Conservation (phyloP, 495 filamentous ascomycete species). For the Cladorrhinum samala region DNA sequence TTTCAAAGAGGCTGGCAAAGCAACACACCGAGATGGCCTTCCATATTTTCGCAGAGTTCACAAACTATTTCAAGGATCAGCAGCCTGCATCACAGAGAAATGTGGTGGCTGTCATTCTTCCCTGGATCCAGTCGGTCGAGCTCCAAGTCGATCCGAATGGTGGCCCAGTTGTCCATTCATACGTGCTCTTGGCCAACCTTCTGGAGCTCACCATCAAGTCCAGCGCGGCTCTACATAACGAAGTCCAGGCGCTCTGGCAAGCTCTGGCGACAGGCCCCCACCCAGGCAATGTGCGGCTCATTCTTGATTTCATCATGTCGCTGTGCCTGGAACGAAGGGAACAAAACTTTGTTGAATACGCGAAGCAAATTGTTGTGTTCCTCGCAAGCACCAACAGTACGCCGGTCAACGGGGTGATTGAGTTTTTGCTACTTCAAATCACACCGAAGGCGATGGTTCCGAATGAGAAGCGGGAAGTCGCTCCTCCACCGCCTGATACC, state of each 20-base stretch:
- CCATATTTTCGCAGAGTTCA: constrained; percentile 90
- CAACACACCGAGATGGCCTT: constrained; percentile 86
- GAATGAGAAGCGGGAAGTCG: constrained; percentile 68
- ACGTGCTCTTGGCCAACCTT: constrained; percentile 92
- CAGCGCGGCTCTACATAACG: constrained; percentile 81
- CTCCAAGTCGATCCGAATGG: constrained; percentile 92
- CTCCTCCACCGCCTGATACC: constrained; percentile 67
- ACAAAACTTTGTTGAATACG: constrained; percentile 94
- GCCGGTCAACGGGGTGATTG: constrained; percentile 78
- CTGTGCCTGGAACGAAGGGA: constrained; percentile 89
- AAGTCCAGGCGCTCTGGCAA: constrained; percentile 97
- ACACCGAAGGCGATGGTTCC: constrained; percentile 84
- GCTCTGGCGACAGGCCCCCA: constrained; percentile 90
- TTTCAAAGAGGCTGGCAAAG: constrained; percentile 81
- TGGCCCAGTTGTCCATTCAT: constrained; percentile 80
- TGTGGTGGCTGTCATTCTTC: constrained; percentile 87
- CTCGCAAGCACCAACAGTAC: constrained; percentile 79
- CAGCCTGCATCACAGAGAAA: constrained; percentile 78
- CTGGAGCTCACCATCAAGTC: constrained; percentile 95
- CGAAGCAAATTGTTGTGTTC: constrained; percentile 96
- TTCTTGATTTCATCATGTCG: constrained; percentile 91
- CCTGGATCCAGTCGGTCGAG: constrained; percentile 94
- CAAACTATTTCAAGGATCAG: constrained; percentile 79
- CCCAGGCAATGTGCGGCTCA: constrained; percentile 89
- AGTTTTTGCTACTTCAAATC: constrained; percentile 86